Evolutionary conservation across 2,329 filamentous ascomycete species (phyloP).

Genomic region (Penicillium aurantiogriseum): DNA sequence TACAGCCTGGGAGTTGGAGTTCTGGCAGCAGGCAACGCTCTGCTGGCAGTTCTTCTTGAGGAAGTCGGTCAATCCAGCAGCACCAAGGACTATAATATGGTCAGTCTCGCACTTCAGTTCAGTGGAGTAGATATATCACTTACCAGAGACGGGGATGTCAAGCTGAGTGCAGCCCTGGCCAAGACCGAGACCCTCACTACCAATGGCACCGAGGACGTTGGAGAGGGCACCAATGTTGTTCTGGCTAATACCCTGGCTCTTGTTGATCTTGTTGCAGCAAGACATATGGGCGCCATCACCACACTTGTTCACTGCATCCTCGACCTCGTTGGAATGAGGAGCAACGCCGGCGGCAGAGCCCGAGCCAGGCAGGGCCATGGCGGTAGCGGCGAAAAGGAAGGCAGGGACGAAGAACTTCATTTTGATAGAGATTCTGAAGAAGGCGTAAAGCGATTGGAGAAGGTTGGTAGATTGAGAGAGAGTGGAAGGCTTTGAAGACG

Average conservation of each 20-base stretch:
- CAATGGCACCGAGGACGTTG: slow-evolving; percentile 28
- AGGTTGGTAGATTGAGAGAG: neutral
- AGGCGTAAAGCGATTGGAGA: neutral
- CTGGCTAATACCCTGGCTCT: slow-evolving; percentile 21
- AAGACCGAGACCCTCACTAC: slow-evolving; percentile 29
- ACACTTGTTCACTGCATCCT: slow-evolving; percentile 24
- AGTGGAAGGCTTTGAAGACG: neutral
- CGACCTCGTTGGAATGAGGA: slow-evolving; percentile 6
- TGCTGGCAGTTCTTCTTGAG: slow-evolving; percentile 33
- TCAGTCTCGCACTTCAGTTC: neutral
- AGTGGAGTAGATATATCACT: neutral
- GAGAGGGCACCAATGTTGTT: slow-evolving; percentile 24
- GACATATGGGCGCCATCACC: slow-evolving; percentile 25
- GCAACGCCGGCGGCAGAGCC: slow-evolving; percentile 4
- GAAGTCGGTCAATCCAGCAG: slow-evolving; percentile 18
- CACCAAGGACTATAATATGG: slow-evolving; percentile 13
- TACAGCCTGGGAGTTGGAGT: slow-evolving; percentile 24
- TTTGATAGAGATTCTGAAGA: slow-evolving; percentile 10
- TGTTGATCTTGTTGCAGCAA: slow-evolving; percentile 34
- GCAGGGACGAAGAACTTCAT: slow-evolving; percentile 31
- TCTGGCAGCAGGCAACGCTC: slow-evolving; percentile 34
- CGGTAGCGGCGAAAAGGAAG: slow-evolving; percentile 26
- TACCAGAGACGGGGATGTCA: slow-evolving; percentile 30
- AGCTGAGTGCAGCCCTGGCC: slow-evolving; percentile 30
- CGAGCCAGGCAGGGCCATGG: slow-evolving; percentile 20